A percentile compares a stretch with the other conserved stretches of the same genome.
Conservation (phyloP, 2,329 filamentous ascomycete genomes). For the Xylariaceae sp. region DNA sequence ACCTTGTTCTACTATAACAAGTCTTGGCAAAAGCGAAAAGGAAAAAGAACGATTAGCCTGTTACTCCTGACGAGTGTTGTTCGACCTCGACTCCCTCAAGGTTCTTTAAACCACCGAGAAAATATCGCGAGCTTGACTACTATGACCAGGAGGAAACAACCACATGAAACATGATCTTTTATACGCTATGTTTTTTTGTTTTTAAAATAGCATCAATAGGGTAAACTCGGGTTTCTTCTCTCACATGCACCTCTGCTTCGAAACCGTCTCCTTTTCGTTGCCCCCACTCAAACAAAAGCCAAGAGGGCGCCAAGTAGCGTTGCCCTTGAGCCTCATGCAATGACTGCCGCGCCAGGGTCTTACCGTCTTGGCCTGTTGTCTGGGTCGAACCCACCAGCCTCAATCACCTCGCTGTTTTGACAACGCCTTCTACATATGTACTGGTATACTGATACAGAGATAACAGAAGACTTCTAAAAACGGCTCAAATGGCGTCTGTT, state of each 20-base stretch:
- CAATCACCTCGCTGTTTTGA: conserved; percentile 30
- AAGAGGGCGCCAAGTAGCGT: conserved; percentile 17
- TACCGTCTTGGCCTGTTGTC: conserved; percentile 14
- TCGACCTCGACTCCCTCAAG: neutral
- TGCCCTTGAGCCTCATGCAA: conserved; percentile 28
- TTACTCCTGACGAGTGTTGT: neutral
- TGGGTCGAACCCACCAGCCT: conserved; percentile 23
- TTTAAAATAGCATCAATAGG: neutral
- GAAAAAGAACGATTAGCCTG: too few species aligned
- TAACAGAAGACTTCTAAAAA: conserved; percentile 17
- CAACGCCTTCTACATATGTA: conserved; percentile 12
- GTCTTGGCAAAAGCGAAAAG: too few species aligned
- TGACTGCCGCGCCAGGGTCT: neutral
- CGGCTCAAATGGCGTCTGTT: conserved; percentile 18
- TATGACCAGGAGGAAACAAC: conserved; percentile 8
- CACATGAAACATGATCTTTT: conserved; percentile 15
- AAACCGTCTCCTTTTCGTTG: conserved; percentile 5
- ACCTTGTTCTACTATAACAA: too few species aligned
- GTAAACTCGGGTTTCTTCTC: neutral
- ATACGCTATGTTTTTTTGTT: conserved; percentile 4
- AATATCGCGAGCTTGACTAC: too few species aligned
- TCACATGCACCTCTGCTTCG: neutral
- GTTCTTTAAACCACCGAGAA: neutral
- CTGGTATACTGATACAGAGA: too few species aligned
- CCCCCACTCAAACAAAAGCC: conserved; percentile 22